Percentiles rank a stretch among this genome's conserved stretches.
Conservation (phyloP, 1,284 basidiomycete species). For the Rhodotorula sp. region DNA sequence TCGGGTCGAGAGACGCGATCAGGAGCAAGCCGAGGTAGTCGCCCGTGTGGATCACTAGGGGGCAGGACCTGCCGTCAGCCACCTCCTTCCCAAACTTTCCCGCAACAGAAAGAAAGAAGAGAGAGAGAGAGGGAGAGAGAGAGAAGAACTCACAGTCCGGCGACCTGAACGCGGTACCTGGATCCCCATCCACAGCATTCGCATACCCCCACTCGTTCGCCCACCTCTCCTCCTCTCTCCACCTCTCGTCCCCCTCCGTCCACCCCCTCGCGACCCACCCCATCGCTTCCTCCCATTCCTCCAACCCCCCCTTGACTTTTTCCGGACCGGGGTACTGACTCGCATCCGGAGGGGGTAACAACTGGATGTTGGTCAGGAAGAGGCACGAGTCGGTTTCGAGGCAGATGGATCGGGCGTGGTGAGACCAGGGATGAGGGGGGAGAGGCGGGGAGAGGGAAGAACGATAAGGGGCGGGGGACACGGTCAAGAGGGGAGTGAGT, state of each 20-base stretch:
- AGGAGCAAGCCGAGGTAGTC: slow-evolving; percentile 45
- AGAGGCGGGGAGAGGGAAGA: slow-evolving; percentile 1
- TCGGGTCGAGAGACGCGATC: slow-evolving; percentile 29
- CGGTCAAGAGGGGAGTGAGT: background rate
- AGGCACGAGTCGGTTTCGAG: slow-evolving; percentile 9
- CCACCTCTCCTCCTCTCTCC: slow-evolving; percentile 39
- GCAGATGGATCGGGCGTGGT: slow-evolving; percentile 36
- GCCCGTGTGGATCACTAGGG: slow-evolving; percentile 22
- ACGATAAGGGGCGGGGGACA: slow-evolving; percentile 7
- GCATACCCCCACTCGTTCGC: slow-evolving; percentile 35
- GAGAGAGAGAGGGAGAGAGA: no score
- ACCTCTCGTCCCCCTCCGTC: slow-evolving; percentile 26
- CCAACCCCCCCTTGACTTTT: background rate
- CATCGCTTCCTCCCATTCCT: slow-evolving; percentile 38
- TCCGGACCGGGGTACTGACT: slow-evolving; percentile 36
- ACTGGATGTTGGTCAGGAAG: slow-evolving; percentile 43
- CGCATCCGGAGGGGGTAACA: slow-evolving; percentile 37
- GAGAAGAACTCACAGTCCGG: slow-evolving; percentile 39
- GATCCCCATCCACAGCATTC: slow-evolving; percentile 42
- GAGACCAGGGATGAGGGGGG: slow-evolving; percentile 23
- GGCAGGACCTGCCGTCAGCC: no score
- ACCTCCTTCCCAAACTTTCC: no score
- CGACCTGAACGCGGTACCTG: slow-evolving; percentile 41
- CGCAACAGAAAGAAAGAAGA: slow-evolving; percentile 13
- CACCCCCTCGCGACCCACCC: slow-evolving; percentile 21